Evolutionary conservation across 2,329 filamentous ascomycete genomes (phyloP).

Genomic region (Metarhizium sp.): DNA sequence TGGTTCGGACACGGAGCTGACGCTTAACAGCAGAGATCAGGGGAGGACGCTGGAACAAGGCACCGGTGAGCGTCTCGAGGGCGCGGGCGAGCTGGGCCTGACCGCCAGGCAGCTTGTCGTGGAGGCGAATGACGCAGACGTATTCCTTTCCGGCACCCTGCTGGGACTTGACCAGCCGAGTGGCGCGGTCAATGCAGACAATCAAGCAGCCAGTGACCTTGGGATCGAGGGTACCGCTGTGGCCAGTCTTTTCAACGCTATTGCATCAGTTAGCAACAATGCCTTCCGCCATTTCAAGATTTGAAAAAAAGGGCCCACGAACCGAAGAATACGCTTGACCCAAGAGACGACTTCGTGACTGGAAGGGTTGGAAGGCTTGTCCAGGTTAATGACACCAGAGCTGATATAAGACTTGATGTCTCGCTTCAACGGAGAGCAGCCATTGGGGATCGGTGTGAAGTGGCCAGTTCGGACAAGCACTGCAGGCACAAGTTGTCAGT

Average conservation of each 20-base stretch:
- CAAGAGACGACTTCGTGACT: conserved; percentile 98
- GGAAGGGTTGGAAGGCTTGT: conserved; percentile 82
- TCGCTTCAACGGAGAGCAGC: conserved; percentile 82
- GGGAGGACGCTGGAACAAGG: conserved; percentile 83
- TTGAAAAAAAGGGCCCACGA: conserved; percentile 20
- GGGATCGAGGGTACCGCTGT: conserved; percentile 95
- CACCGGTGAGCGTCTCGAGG: conserved; percentile 91
- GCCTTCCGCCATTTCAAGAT: background rate
- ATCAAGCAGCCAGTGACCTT: conserved; percentile 96
- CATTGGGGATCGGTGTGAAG: conserved; percentile 92
- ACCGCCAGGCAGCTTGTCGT: conserved; percentile 90
- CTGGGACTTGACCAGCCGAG: conserved; percentile 95
- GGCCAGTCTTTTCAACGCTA: conserved; percentile 78
- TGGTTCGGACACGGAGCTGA: conserved; percentile 94
- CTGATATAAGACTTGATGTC: conserved; percentile 96
- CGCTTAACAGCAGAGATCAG: conserved; percentile 98
- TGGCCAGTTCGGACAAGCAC: conserved; percentile 90
- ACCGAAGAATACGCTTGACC: conserved; percentile 96
- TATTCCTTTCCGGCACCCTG: conserved; percentile 99
- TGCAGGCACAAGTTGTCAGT: conserved; percentile 23
- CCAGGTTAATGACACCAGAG: conserved; percentile 93
- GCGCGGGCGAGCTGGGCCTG: conserved; percentile 88
- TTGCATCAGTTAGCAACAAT: conserved; percentile 1
- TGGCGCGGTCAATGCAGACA: conserved; percentile 92
- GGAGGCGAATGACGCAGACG: conserved; percentile 87